These are phyloP conservation scores for Alternaria sp. DNA, from an alignment of 2,329 filamentous ascomycete genomes.

Conservation along the genomic window DNA sequence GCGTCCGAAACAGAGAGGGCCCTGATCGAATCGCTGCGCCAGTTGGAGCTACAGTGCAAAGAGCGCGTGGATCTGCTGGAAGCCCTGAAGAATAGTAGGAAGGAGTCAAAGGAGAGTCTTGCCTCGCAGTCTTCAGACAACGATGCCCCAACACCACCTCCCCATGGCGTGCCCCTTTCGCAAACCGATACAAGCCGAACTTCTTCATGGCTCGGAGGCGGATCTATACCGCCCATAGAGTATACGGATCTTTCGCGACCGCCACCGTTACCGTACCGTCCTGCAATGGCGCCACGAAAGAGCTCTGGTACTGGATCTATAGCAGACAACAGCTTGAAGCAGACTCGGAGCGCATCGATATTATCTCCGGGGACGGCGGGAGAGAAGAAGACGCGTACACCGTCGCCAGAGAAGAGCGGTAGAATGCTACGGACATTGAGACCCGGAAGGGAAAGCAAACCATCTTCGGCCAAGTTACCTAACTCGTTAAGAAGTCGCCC, in stretches of 20 bases:
- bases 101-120: constrained; percentile 58
- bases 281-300: constrained; percentile 58
- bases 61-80: constrained; percentile 90
- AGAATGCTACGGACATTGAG: constrained; percentile 66
- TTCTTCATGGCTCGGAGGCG: constrained; percentile 74
- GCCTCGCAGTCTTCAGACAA: constrained; percentile 26
- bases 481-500: constrained; percentile 56
- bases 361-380: constrained; percentile 48
- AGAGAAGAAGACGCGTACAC: constrained; percentile 63
- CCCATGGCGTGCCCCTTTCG: constrained; percentile 24
- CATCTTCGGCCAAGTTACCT: constrained; percentile 58
- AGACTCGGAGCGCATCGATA: constrained; percentile 33
- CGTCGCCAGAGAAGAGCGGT: constrained; percentile 69
- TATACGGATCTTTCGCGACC: constrained; percentile 85
- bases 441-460: constrained; percentile 55
- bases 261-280: constrained; percentile 65
- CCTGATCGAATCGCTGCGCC: constrained; percentile 79
- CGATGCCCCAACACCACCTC: constrained; percentile 37
- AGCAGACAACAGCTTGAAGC: constrained; percentile 33
- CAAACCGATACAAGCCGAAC: constrained; percentile 23
- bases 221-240: constrained; percentile 80
- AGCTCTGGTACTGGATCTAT: constrained; percentile 50
- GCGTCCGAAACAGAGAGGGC: constrained; percentile 85
- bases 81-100: constrained; percentile 73
- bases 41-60: constrained; percentile 90